Evolutionary conservation across 2,329 filamentous ascomycete species (phyloP), one percentile per base, ranked within the genome.

Genomic region (Hypoxylon sp.): DNA sequence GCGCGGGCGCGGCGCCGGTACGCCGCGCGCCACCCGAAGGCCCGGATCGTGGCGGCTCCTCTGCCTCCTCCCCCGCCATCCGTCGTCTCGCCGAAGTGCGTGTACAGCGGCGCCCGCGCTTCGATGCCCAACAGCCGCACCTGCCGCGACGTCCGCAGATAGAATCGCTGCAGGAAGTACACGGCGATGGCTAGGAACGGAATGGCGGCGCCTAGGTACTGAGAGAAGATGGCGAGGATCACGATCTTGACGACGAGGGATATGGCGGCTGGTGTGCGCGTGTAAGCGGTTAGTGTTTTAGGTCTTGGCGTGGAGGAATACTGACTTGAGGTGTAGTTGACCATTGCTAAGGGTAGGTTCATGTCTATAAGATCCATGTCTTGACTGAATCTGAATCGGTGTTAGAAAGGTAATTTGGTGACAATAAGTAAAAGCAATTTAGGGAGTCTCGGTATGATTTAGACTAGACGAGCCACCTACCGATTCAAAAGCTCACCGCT

Each of bases 1-100:
- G 51, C 54, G 13, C 69, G 66, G 10, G 72, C 73, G 24, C 72
- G 70, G 10, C 70, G 57, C 9, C 70, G 64, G 27, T 72, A 70
- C 5, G 67, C 63, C 23, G 59, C 63, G 41, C 75, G 71, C 79
- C 78, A 81, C 4, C 73, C 72, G 50, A 79, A 80, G 1, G 79
- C 75, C 8, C 79, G 76, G 42, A 82, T 78, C 1, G 77, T 81
- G 0, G 73, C 62, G 2, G n/a, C n/a, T n/a, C n/a, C n/a, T n/a
- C n/a, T n/a, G n/a, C n/a, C n/a, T n/a, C n/a, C n/a, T n/a, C n/a
- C n/a, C n/a, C 81, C 55, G 1, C 79, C 79, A 20, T 69, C 68
- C 0, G 80, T 58, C 1, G 67, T 67, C 27, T 69, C 67, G 17
- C 58, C 61, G 40, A 74, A 74, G 43, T 70, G 67, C 2, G 69